Evolutionary conservation across 2,329 filamentous ascomycete species (phyloP).

Genomic region (Didymella exigua): DNA sequence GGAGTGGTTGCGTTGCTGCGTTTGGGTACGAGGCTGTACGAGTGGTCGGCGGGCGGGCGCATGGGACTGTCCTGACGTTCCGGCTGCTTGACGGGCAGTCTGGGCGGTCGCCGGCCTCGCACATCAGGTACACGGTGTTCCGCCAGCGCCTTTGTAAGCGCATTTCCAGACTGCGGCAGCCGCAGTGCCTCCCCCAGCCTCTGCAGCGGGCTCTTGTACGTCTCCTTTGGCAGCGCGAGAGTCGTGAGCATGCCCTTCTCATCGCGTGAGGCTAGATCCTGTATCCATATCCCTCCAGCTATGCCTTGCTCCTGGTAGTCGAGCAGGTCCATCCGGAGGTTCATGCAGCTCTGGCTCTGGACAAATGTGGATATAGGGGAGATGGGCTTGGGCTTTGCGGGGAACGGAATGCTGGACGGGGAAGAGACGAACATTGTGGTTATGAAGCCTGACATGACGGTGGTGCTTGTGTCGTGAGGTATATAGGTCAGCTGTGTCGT

Average conservation of each 20-base stretch:
- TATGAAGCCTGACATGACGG: conserved; percentile 74
- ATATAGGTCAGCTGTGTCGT: conserved; percentile 26
- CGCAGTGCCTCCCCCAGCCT: conserved; percentile 37
- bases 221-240: conserved; percentile 29
- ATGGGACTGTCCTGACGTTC: conserved; percentile 14
- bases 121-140: neutral
- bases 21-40: conserved; percentile 31
- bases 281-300: conserved; percentile 17
- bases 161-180: conserved; percentile 22
- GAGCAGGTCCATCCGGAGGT: conserved; percentile 24
- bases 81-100: neutral
- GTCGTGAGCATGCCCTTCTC: conserved; percentile 21
- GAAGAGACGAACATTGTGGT: conserved; percentile 74
- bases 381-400: conserved; percentile 45
- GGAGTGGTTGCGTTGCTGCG: conserved; percentile 15
- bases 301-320: conserved; percentile 21
- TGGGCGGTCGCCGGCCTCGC: neutral
- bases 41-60: conserved; percentile 46
- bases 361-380: conserved; percentile 53
- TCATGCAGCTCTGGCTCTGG: conserved; percentile 51
- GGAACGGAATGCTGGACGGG: conserved; percentile 39
- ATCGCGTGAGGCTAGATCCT: neutral
- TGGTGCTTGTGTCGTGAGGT: conserved; percentile 21
- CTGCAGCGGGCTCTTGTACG: conserved; percentile 43
- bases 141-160: conserved; percentile 10